phyloP scores from a whole-genome alignment of 1,284 basidiomycete species.

The Malassezia vespertilionis region DNA sequence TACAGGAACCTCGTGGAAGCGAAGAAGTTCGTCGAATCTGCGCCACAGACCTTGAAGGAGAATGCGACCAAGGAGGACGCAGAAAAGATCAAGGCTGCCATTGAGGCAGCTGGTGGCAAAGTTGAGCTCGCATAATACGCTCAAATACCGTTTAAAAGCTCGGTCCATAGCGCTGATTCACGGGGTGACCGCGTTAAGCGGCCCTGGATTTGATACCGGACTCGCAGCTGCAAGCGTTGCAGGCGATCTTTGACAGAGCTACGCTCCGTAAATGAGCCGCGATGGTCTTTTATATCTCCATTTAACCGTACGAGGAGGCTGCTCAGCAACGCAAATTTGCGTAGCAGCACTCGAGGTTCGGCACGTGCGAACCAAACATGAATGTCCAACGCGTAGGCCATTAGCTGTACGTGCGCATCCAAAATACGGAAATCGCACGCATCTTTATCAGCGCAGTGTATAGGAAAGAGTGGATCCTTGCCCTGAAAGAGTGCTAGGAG shows the following conservation, averaged over 20 bases:
- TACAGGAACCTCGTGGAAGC: slow-evolving; percentile 54
- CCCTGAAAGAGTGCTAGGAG: no score
- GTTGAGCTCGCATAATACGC: slow-evolving; percentile 55
- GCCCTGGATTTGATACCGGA: slow-evolving; percentile 16
- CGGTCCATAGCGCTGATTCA: background rate
- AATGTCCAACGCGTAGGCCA: no score
- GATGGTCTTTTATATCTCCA: slow-evolving; percentile 4
- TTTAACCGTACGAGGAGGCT: no score
- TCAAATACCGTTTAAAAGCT: slow-evolving; percentile 1
- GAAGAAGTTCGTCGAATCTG: slow-evolving; percentile 96
- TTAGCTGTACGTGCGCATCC: no score
- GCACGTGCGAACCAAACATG: no score
- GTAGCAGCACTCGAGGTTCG: no score
- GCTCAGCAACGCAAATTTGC: no score
- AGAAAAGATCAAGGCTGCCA: slow-evolving; percentile 83
- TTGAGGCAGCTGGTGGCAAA: slow-evolving; percentile 79
- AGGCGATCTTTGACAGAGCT: slow-evolving; percentile 6
- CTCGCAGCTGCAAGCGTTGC: slow-evolving; percentile 14
- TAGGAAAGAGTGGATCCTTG: no score
- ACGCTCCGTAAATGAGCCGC: background rate
- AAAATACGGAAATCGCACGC: no score
- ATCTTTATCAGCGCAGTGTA: no score
- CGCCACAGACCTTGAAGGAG: slow-evolving; percentile 90
- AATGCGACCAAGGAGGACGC: slow-evolving; percentile 93
- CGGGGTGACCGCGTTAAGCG: background rate